These are phyloP conservation scores for Taphrina deformans DNA, from an alignment of 1,139 yeast genomes.

Conservation along the genomic window DNA sequence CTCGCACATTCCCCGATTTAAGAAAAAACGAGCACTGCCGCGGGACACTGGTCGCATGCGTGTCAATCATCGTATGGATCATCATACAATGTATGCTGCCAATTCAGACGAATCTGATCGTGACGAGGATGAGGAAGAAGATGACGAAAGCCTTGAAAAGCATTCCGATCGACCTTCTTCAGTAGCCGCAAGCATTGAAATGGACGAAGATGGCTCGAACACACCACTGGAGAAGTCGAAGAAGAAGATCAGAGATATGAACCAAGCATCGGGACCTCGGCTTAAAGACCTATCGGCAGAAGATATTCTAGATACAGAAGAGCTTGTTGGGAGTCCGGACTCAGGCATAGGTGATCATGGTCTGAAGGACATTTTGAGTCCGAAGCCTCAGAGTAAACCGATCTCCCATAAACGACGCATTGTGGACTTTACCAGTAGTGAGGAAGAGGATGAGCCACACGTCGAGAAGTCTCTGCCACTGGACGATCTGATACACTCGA, in stretches of 20 bases:
- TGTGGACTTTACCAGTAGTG: conserved; percentile 12
- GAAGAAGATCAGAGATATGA: neutral
- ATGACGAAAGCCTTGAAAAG: conserved; percentile 1
- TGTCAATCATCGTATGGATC: conserved; percentile 18
- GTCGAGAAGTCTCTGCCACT: neutral
- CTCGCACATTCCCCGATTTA: conserved; percentile 24
- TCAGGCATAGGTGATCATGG: neutral
- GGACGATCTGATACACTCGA: neutral
- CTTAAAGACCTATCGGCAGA: neutral
- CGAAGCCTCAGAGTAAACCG: neutral
- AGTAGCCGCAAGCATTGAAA: conserved; percentile 8
- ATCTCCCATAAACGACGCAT: neutral
- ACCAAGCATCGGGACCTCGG: neutral
- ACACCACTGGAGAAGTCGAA: neutral
- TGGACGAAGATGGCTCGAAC: conserved; percentile 6
- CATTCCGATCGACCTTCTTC: conserved; percentile 16
- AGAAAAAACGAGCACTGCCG: conserved; percentile 4
- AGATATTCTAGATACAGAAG: neutral
- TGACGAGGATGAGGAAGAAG: neutral
- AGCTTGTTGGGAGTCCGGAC: neutral
- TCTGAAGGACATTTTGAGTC: neutral
- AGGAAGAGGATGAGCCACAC: conserved; percentile 9
- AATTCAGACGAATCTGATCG: conserved; percentile 4
- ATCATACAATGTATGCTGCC: conserved; percentile 8
- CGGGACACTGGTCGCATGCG: conserved; percentile 24